Evolutionary conservation across 169 alveolate genomes (phyloP).

Genomic region (Plasmodium inui): DNA sequence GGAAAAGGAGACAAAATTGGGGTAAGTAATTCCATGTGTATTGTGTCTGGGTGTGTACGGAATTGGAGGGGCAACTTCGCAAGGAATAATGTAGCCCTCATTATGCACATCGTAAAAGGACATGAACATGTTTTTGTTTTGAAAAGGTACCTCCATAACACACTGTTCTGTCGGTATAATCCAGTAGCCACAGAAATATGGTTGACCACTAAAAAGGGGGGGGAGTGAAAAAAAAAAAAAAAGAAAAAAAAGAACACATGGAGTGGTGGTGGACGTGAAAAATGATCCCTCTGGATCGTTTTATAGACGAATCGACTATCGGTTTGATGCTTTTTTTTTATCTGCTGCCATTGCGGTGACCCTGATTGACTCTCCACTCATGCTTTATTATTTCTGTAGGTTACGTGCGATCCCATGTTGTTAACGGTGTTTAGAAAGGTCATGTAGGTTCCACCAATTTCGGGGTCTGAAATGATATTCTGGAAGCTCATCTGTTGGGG

Average conservation of each 20-base stretch:
- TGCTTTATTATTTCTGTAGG: slow-evolving; percentile 24
- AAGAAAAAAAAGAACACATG: background rate
- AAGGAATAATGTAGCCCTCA: background rate
- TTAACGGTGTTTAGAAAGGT: slow-evolving; percentile 88
- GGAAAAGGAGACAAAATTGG: background rate
- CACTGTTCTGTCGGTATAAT: slow-evolving; percentile 76
- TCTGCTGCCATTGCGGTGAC: background rate
- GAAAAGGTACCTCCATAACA: slow-evolving; percentile 40
- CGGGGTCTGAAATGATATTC: slow-evolving; percentile 86
- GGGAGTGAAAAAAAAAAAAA: background rate
- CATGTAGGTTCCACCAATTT: slow-evolving; percentile 90
- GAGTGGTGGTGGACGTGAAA: background rate
- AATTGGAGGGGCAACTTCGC: background rate
- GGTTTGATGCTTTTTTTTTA: background rate
- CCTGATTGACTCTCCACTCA: background rate
- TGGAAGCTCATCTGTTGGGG: slow-evolving; percentile 81
- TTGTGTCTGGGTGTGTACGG: background rate
- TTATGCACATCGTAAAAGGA: background rate
- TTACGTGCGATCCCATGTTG: slow-evolving; percentile 83
- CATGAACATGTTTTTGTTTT: background rate
- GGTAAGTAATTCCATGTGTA: background rate
- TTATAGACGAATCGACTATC: background rate
- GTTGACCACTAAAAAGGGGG: slow-evolving; percentile 71
- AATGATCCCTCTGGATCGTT: background rate
- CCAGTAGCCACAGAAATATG: slow-evolving; percentile 77